Base-by-base conservation (phyloP, 352 stramenopile genomes). In the Lagenidium sp. region DNA sequence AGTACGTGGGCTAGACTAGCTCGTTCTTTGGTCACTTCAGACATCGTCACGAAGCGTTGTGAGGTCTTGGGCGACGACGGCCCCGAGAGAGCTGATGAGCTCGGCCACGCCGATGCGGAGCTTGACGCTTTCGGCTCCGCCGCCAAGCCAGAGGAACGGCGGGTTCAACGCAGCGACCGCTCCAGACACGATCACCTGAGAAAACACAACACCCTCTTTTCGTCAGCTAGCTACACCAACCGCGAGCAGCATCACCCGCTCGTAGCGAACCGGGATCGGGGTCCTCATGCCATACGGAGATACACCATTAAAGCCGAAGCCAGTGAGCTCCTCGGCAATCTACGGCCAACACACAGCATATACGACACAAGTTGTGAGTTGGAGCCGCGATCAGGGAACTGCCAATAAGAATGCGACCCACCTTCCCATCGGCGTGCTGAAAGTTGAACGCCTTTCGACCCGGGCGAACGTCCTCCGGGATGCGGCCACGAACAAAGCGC, bases 381-480 rank as follows among this genome's bases (percentile, higher is more conserved):
- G n/a, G n/a, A n/a, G n/a, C n/a, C n/a, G n/a, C n/a, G n/a, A n/a
- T n/a, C n/a, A n/a, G n/a, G n/a, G n/a, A n/a, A n/a, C n/a, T n/a
- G n/a, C n/a, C n/a, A n/a, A n/a, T n/a, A n/a, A n/a, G 11, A 21
- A 7, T 20, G 28, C 24, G 22, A 23, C 46, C 28, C 30, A 84
- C 75, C 47, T 82, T 55, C 49, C 57, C 66, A 11, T 74, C 55
- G 4, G 82, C 82, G 48, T 93, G 80, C 52, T 93, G 82, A 48
- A 94, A 94, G 56, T 92, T 93, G 42, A 93, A 90, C 36, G 77
- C 67, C 53, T 92, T 94, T 41, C 79, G 76, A 6, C 66, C 60
- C 15, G 76, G 71, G 30, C 77, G 70, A 6, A 68, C 52, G 15
- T 34, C 41, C 36, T 85, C 68, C 0, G 68, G 65, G 41, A 88